These are phyloP conservation scores for Leucogyrophana mollusca DNA, from an alignment of 768 basidiomycete species.

Conservation along the genomic window DNA sequence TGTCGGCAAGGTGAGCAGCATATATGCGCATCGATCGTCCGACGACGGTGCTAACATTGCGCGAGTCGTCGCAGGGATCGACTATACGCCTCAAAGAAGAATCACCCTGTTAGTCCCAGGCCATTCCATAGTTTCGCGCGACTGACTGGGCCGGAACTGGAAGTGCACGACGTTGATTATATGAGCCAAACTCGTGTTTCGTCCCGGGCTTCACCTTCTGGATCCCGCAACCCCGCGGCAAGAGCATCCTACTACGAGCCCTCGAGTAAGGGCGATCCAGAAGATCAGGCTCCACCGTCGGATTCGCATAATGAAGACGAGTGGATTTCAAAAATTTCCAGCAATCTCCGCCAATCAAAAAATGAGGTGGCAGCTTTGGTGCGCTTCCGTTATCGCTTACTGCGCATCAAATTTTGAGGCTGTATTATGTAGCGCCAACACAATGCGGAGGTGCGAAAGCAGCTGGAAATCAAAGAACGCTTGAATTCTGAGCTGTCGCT, in stretches of 20 bases:
- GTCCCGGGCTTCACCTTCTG: too few species aligned
- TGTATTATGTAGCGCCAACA: slow-evolving; percentile 14
- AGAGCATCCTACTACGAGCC: too few species aligned
- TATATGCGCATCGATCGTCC: not conserved
- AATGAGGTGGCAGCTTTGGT: slow-evolving; percentile 15
- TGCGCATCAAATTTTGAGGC: not conserved
- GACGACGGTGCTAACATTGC: not conserved
- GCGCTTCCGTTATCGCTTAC: not conserved
- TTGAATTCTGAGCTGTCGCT: not conserved
- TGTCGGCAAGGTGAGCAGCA: slow-evolving; percentile 8
- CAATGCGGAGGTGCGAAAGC: slow-evolving; percentile 17
- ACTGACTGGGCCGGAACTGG: too few species aligned
- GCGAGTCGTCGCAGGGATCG: too few species aligned
- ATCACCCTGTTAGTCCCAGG: too few species aligned
- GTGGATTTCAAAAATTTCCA: slow-evolving; percentile 2
- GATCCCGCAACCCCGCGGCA: too few species aligned
- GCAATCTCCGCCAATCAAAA: slow-evolving; percentile 4
- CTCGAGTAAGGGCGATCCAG: too few species aligned
- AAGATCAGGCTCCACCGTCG: not conserved
- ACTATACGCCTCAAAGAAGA: too few species aligned
- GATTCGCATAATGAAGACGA: not conserved
- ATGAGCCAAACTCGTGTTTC: too few species aligned
- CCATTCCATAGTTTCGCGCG: too few species aligned
- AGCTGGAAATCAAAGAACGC: slow-evolving; percentile 12
- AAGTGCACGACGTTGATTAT: too few species aligned